Percentiles rank a stretch among this genome's conserved stretches.
Evolutionary conservation across 2,329 filamentous ascomycete species (phyloP).

Genomic region (Corinectria fuckeliana): DNA sequence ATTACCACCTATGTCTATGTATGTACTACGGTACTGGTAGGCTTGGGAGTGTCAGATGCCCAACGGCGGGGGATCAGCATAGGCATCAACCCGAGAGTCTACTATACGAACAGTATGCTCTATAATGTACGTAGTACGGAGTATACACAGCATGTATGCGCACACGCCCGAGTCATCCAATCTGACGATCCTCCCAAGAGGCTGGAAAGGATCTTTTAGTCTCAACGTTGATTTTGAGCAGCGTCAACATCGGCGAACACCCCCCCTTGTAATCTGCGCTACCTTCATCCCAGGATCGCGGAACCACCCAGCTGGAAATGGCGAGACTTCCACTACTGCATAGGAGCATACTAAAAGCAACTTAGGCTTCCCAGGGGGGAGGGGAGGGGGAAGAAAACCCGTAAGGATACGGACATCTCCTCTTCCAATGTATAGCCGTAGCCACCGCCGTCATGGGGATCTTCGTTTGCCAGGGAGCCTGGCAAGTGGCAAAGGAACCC

Average conservation of each 20-base stretch:
- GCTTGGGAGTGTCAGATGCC: neutral
- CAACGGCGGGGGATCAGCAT: neutral
- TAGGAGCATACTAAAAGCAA: neutral
- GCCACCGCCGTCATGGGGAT: neutral
- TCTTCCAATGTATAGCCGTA: neutral
- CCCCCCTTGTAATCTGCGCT: neutral
- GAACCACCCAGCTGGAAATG: constrained; percentile 32
- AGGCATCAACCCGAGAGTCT: neutral
- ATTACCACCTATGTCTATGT: no score
- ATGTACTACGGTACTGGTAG: no score
- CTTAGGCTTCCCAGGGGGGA: constrained; percentile 1
- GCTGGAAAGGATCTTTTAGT: neutral
- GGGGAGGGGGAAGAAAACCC: no score
- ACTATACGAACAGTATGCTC: no score
- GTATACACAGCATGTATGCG: no score
- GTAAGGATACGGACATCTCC: neutral
- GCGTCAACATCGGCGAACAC: neutral
- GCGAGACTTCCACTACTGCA: constrained; percentile 19
- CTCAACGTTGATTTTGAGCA: neutral
- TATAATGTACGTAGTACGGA: no score
- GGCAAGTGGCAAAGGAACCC: neutral
- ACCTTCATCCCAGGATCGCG: neutral
- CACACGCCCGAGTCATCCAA: neutral
- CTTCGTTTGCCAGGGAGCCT: neutral
- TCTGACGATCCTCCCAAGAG: neutral